Evolutionary conservation across 169 alveolate species (phyloP), one percentile per base, ranked within the genome.

Genomic region (Condylostoma magnum): DNA sequence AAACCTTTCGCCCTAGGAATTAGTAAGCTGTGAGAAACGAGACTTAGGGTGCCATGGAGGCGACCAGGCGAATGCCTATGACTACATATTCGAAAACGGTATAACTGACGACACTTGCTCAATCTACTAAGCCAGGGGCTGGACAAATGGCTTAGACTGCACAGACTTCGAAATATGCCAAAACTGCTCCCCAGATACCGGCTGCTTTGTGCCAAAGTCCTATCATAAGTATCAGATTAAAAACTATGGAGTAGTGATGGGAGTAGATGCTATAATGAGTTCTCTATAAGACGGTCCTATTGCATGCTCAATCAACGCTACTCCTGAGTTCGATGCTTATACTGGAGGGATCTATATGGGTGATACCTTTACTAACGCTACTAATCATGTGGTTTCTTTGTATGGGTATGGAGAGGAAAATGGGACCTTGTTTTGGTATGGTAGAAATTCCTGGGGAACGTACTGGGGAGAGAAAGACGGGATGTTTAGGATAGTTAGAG

Each of bases 381-480:
- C 73, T 2, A 75, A 74, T 43, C 92, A 88, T 70, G 87, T 73
- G 31, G 70, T 84, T 53, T 55, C 83, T 30, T 73, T 82, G 54
- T 89, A 84, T 15, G 92, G 94, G 28, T 88, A 82, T 73, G 94
- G 94, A 41, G 83, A 63, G 20, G 90, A 82, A 69, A 74, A 84
- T 51, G 91, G 90, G 20, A 60, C 38, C 25, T 72, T 77, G 52
- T 91, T 78, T 79, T 84, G 90, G 93, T 76, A 75, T 50, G 85
- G 82, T 15, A 79, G 89, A 78, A 93, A 93, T 77, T 82, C 94
- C 27, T 93, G 95, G 95, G 95, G 97, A 43, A 84, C 92, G 12
- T 72, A 81, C 70, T 93, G 95, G 94, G 97, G 96, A 22, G 94
- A 90, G 30, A 66, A 71, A 65, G n/a, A n/a, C n/a, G 96, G 96